These are phyloP conservation scores for Hansenula lynferdii DNA, from an alignment of 1,139 yeast genomes.

Conservation along the genomic window DNA sequence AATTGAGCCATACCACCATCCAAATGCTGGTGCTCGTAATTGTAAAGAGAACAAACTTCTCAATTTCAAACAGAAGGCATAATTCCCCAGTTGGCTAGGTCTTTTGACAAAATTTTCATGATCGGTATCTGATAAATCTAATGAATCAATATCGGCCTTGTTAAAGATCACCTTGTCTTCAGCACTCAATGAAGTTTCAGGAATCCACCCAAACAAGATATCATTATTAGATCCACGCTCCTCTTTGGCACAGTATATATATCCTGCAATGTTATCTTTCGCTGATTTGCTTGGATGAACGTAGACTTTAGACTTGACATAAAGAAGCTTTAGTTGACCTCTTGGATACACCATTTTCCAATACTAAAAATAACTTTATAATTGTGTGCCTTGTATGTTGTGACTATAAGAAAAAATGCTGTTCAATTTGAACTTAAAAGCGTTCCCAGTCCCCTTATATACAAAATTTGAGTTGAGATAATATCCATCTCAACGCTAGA, in stretches of 20 bases:
- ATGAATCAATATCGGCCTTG: conserved; percentile 45
- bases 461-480: no score
- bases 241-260: conserved; percentile 51
- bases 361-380: no score
- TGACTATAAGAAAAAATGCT: no score
- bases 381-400: no score
- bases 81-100: conserved; percentile 52
- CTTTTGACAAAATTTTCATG: conserved; percentile 33
- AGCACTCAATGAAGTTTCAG: conserved; percentile 50
- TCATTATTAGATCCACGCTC: conserved; percentile 46
- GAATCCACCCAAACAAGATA: conserved; percentile 66
- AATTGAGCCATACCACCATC: conserved; percentile 92
- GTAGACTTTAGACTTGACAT: conserved; percentile 59
- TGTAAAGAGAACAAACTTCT: conserved; percentile 71
- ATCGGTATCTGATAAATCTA: background rate
- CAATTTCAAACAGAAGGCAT: conserved; percentile 60
- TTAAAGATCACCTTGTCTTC: conserved; percentile 48
- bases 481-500: no score
- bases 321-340: conserved; percentile 14
- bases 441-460: no score
- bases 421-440: no score
- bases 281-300: conserved; percentile 76
- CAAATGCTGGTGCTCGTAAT: conserved; percentile 73
- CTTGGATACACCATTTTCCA: background rate
- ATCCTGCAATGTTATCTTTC: conserved; percentile 77